phyloP scores from a whole-genome alignment of 305 asterid species.

The Andrographis paniculata region DNA sequence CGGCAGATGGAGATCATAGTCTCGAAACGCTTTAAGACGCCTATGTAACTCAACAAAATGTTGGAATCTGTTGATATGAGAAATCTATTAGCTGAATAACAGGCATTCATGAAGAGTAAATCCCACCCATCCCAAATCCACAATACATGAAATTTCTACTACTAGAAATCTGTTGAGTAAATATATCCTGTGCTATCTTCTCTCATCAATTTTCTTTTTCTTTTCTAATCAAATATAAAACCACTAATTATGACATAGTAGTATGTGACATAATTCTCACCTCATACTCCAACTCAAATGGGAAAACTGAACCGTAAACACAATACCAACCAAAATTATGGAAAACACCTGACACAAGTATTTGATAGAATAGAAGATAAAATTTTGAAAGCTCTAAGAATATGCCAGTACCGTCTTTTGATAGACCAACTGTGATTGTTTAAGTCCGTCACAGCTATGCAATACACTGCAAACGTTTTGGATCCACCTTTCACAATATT shows the following conservation, averaged over 20 bases:
- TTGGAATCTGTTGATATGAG: conserved; percentile 57
- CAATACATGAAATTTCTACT: background rate
- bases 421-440: conserved; percentile 87
- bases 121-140: background rate
- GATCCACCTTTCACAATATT: conserved; percentile 95
- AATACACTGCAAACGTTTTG: conserved; percentile 77
- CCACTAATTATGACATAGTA: too few relatives aligned
- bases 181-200: too few relatives aligned
- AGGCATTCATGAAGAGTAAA: conserved; percentile 8
- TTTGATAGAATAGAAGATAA: conserved; percentile 11
- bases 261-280: too few relatives aligned
- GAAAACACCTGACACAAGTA: conserved; percentile 2
- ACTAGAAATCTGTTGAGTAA: too few relatives aligned
- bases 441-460: conserved; percentile 76
- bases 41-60: conserved; percentile 97
- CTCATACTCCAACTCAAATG: conserved; percentile 8
- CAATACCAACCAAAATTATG: conserved; percentile 10
- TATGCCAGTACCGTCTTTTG: conserved; percentile 73
- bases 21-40: conserved; percentile 87
- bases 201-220: too few relatives aligned
- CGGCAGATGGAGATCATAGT: conserved; percentile 92
- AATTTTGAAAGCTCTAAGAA: conserved; percentile 11
- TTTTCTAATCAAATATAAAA: too few relatives aligned
- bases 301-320: conserved; percentile 8
- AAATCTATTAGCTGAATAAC: conserved; percentile 20